phyloP scores from a whole-genome alignment of 805 yeast species.

The Ogataea pignaliae region DNA sequence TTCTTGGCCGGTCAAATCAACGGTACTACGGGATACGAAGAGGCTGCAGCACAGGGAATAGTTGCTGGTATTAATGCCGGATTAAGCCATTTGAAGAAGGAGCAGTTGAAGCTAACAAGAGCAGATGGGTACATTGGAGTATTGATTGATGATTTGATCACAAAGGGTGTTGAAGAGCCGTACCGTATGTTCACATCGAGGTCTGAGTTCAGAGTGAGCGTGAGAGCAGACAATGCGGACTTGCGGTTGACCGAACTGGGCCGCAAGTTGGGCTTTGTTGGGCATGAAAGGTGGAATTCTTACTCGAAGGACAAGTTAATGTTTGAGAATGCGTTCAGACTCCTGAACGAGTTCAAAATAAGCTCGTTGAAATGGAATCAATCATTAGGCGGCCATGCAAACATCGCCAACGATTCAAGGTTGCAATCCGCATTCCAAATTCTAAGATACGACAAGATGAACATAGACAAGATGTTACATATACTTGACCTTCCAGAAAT shows the following conservation, averaged over 20 bases:
- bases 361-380: constrained; percentile 65
- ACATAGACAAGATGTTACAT: constrained; percentile 32
- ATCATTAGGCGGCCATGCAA: constrained; percentile 35
- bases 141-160: constrained; percentile 85
- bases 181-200: constrained; percentile 97
- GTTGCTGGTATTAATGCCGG: constrained; percentile 97
- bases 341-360: constrained; percentile 40
- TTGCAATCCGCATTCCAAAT: constrained; percentile 68
- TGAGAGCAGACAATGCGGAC: constrained; percentile 94
- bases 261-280: constrained; percentile 58
- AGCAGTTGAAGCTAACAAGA: constrained; percentile 56
- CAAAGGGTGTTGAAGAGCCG: constrained; percentile 96
- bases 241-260: constrained; percentile 73
- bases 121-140: constrained; percentile 91
- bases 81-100: constrained; percentile 36
- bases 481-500: constrained; percentile 27
- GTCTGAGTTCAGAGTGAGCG: constrained; percentile 86
- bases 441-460: constrained; percentile 48
- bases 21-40: constrained; percentile 99
- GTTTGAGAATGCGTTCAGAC: constrained; percentile 41
- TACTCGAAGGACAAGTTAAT: constrained; percentile 39
- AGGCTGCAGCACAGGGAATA: constrained; percentile 96
- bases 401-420: constrained; percentile 50
- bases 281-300: constrained; percentile 50
- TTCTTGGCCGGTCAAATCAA: constrained; percentile 95